Conservation (phyloP, 352 stramenopile species). For the Pythium phragmitis region DNA sequence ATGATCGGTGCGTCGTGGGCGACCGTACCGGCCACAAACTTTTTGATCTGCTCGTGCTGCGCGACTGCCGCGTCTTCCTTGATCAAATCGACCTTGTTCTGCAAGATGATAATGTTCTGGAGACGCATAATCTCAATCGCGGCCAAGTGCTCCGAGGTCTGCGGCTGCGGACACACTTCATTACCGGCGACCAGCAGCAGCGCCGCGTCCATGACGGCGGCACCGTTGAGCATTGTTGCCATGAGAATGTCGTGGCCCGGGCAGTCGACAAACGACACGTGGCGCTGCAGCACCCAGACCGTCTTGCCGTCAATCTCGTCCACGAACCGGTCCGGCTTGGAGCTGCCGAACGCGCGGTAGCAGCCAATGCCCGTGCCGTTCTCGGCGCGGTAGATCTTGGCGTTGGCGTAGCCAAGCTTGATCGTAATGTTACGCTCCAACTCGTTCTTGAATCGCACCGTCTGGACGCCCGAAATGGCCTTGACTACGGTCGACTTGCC, state of each 20-base stretch:
- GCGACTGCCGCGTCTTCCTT: conserved; percentile 97
- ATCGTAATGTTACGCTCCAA: conserved; percentile 99
- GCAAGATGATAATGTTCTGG: conserved; percentile 99
- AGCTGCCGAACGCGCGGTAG: conserved; percentile 89
- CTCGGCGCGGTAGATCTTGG: conserved; percentile 98
- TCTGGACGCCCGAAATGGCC: conserved; percentile 99
- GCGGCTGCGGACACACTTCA: conserved; percentile 98
- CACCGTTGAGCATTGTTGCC: conserved; percentile 99
- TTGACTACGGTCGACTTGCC: conserved; percentile 99
- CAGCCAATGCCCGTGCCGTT: conserved; percentile 78
- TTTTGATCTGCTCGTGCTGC: conserved; percentile 97
- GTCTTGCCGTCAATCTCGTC: conserved; percentile 89
- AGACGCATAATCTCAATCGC: conserved; percentile 99
- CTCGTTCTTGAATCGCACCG: conserved; percentile 98
- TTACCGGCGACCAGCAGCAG: conserved; percentile 98
- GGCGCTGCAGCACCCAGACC: conserved; percentile 91
- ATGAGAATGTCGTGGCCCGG: conserved; percentile 99
- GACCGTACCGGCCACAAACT: conserved; percentile 87
- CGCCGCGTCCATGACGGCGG: conserved; percentile 99
- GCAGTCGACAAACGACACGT: conserved; percentile 99
- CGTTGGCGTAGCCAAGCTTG: conserved; percentile 99
- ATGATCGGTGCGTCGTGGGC: conserved; percentile 99
- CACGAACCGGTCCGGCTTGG: conserved; percentile 84
- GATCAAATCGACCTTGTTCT: conserved; percentile 99
- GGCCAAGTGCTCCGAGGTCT: conserved; percentile 99